phyloP scores from a whole-genome alignment of 192 early-diverging fungal species.

The Podila epicladia region DNA sequence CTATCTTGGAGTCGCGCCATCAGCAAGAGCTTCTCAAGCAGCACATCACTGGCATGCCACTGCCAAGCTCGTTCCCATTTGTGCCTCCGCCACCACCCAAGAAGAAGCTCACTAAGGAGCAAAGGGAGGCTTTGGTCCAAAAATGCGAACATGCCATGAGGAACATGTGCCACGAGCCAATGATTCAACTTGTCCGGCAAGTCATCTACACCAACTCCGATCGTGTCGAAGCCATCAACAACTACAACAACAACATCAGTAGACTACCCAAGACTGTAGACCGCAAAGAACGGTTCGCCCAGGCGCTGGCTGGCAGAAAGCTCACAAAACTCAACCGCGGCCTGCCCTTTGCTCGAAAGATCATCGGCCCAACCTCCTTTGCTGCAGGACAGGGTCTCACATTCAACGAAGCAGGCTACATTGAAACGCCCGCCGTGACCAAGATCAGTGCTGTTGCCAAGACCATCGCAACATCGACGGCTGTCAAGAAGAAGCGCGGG shows the following conservation, averaged over 20 bases:
- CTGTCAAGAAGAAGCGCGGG: slow-evolving; percentile 13
- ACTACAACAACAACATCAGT: background rate
- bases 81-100: background rate
- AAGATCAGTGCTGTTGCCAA: background rate
- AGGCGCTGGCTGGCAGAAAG: slow-evolving; percentile 9
- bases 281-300: slow-evolving; percentile 9
- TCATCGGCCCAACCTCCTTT: slow-evolving; percentile 2
- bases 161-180: slow-evolving; percentile 32
- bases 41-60: background rate
- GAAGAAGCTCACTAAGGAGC: slow-evolving; percentile 1
- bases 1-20: slow-evolving; percentile 22
- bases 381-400: slow-evolving; percentile 7
- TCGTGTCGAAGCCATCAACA: slow-evolving; percentile 9
- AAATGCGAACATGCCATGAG: slow-evolving; percentile 15
- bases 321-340: slow-evolving; percentile 9
- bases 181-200: slow-evolving; percentile 20
- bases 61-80: background rate
- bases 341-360: slow-evolving; percentile 5
- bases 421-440: slow-evolving; percentile 11
- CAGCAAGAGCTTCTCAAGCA: background rate
- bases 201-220: slow-evolving; percentile 28
- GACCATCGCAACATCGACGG: background rate
- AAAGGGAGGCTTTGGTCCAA: slow-evolving; percentile 2
- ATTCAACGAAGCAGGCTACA: slow-evolving; percentile 44
- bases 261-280: slow-evolving; percentile 2